Evolutionary conservation across 2,329 filamentous ascomycete genomes (phyloP), one percentile per base, ranked within the genome.

Genomic region (Aspergillus ochraceus): DNA sequence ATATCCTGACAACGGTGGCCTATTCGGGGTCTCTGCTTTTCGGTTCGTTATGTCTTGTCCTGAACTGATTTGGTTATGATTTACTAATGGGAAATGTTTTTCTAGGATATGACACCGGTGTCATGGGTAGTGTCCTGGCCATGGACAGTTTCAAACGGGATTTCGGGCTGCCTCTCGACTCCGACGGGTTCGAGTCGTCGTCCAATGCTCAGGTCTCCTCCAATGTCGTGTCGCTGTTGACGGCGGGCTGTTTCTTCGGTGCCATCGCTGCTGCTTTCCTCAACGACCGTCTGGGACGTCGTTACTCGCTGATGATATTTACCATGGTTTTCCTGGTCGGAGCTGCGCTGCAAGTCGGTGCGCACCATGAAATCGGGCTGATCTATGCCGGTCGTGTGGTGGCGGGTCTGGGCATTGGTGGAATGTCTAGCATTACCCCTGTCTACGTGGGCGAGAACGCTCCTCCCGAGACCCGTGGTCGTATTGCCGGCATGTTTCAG

Each of bases 21-120:
- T 80, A 79, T 58, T 69, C 76, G 62, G 78, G 77, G 60, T 76
- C 77, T 29, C 66, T 80, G 62, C 72, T 79, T n/a, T 79, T 80
- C 54, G 77, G 76, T 76, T 51, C 54, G 71, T 65, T 6, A 9
- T 30, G 20, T 10, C 46, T 24, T 30, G 19, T 19, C 14, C 29
- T 10, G 8, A 4, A 10, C 17, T 32, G 17, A 20, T 29, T 10
- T 30, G n/a, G 19, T 11, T 22, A 10, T 17, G 10, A 17, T 26
- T 22, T 1, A 24, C 14, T 26, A 6, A 49, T 24, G 11, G 14
- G n/a, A 4, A 10, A 30, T 3, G 26, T 8, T 55, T n/a, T 42
- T 19, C 24, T 49, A 75, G 76, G 77, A 46, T 80, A 78, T 70
- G 76, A 78, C 61, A 78, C 76, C 14, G 75, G 75, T 64, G 75